Evolutionary conservation across 768 basidiomycete genomes (phyloP), one percentile per base, ranked within the genome.

Genomic region (Suillus ampliporus): DNA sequence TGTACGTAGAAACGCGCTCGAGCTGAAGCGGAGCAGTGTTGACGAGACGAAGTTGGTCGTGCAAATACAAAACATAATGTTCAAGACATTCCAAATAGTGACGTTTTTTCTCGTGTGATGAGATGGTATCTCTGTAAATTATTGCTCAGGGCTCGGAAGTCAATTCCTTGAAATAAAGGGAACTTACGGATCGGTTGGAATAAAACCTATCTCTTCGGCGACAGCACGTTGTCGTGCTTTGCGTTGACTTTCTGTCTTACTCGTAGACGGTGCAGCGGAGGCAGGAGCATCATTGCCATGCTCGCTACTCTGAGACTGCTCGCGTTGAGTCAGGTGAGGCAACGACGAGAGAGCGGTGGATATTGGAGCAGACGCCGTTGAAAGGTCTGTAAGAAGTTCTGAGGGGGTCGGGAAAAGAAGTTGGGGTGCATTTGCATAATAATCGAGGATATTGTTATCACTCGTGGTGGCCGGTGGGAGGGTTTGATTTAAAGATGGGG

Each of bases 71-170:
- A 15, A 90, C 84, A 71, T 91, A 92, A 62, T 88, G 83, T 66
- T 92, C 90, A 8, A 92, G 74, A 65, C 87, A 89, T 67, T 89
- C 89, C 26, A 91, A 80, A 68, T 91, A 91, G 67, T 87, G 82
- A 3, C 90, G 77, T 67, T 91, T 91, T 69, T 91, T 91, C 68
- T 91, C 90, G 67, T 92, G 90, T 7, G 89, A 90, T 3, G 90
- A 88, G 60, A 92, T 90, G n/a, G 81, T 81, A 57, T 91, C 90
- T 1, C 88, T 89, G 60, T 15, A 15, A 53, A 5, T 28, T 26
- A 38, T 11, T 21, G 28, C 8, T n/a, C 19, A 38, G 57, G 44
- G 1, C 5, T 19, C n/a, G 43, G 6, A 17, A 38, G 8, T n/a
- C 15, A 34, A 40, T 15, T 2, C 11, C 4, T 4, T 40, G 9